phyloP scores from a whole-genome alignment of 345 rosid genomes.

The Brassica incana region DNA sequence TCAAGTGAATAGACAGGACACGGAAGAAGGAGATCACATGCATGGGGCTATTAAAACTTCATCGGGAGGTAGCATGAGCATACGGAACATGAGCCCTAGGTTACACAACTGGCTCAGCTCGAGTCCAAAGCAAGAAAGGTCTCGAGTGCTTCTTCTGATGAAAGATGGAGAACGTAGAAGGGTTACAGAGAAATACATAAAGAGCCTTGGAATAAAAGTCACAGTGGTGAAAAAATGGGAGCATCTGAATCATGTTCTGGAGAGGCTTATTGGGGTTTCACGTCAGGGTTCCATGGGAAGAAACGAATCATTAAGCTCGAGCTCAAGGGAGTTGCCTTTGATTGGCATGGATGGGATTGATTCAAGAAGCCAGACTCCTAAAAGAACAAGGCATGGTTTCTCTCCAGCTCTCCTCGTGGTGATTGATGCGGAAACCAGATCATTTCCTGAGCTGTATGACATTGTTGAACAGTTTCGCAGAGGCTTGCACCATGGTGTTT shows the following conservation, averaged over 20 bases:
- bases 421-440: conserved; percentile 59
- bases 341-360: conserved; percentile 51
- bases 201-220: conserved; percentile 53
- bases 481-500: conserved; percentile 32
- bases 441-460: conserved; percentile 38
- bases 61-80: conserved; percentile 17
- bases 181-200: conserved; percentile 49
- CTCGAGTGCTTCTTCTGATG: conserved; percentile 60
- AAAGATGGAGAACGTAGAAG: conserved; percentile 48
- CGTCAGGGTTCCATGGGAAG: conserved; percentile 42
- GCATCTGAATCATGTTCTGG: conserved; percentile 35
- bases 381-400: conserved; percentile 27
- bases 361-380: conserved; percentile 30
- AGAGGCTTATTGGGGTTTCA: conserved; percentile 35
- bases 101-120: conserved; percentile 33
- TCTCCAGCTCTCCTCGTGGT: conserved; percentile 48
- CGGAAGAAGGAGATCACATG: conserved; percentile 28
- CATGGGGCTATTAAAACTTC: conserved; percentile 28
- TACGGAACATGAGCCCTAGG: conserved; percentile 42
- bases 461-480: conserved; percentile 51
- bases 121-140: conserved; percentile 49
- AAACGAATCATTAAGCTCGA: conserved; percentile 5
- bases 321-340: conserved; percentile 50
- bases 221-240: conserved; percentile 45
- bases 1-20: conserved; percentile 24